phyloP scores from a whole-genome alignment of 768 basidiomycete species.

The Chlorophyllum brunneum region DNA sequence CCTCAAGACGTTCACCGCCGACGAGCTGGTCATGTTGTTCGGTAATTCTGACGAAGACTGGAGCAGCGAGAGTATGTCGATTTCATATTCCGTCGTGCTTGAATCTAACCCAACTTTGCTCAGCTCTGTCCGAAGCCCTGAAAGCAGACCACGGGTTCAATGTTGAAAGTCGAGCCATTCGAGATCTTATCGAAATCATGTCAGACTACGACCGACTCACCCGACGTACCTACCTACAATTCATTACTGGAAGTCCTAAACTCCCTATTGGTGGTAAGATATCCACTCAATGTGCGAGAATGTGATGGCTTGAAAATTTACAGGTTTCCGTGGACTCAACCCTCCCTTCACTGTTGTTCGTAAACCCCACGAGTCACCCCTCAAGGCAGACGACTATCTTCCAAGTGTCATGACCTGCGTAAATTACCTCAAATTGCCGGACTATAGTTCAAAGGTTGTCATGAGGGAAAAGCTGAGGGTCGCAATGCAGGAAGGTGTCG shows the following conservation, averaged over 20 bases:
- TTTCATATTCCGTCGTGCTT: background rate
- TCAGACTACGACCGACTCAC: conserved; percentile 67
- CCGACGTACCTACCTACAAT: conserved; percentile 89
- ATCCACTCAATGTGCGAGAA: background rate
- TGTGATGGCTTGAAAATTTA: background rate
- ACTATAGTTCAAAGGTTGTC: conserved; percentile 84
- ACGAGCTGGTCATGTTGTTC: conserved; percentile 94
- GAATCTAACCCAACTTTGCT: conserved; percentile 2
- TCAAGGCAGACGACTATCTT: conserved; percentile 90
- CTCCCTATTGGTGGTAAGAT: conserved; percentile 88
- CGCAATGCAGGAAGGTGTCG: conserved; percentile 92
- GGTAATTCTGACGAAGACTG: conserved; percentile 99
- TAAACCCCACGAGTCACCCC: conserved; percentile 90
- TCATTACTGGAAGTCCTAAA: conserved; percentile 97
- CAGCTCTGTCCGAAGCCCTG: conserved; percentile 83
- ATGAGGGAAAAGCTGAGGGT: conserved; percentile 79
- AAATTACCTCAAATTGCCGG: conserved; percentile 93
- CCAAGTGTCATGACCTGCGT: conserved; percentile 99
- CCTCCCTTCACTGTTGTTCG: conserved; percentile 95
- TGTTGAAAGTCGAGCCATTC: conserved; percentile 88
- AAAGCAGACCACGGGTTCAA: conserved; percentile 99
- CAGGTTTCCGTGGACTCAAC: conserved; percentile 92
- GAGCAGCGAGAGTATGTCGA: conserved; percentile 80
- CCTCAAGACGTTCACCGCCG: conserved; percentile 86
- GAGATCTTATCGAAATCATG: conserved; percentile 85